phyloP scores from a whole-genome alignment of 2,329 filamentous ascomycete genomes.

The Claviceps citrina region DNA sequence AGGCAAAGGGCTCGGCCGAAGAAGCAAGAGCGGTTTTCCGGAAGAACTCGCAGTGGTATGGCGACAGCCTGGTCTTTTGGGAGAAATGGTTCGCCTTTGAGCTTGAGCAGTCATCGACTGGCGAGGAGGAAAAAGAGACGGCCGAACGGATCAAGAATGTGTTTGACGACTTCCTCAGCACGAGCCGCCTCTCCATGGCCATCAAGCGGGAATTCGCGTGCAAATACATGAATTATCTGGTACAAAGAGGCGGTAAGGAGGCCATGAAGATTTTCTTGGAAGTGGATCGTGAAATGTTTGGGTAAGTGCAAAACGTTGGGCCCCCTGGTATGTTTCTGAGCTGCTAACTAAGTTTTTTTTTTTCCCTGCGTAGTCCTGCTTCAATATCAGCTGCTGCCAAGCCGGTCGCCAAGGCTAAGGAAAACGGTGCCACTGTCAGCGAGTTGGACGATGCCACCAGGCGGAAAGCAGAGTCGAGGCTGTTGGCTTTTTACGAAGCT shows the following conservation, averaged over 20 bases:
- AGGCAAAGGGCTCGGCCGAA: slow-evolving; percentile 62
- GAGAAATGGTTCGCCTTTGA: slow-evolving; percentile 79
- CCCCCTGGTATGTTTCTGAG: neutral
- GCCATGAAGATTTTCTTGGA: slow-evolving; percentile 74
- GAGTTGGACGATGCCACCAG: slow-evolving; percentile 37
- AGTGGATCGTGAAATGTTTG: slow-evolving; percentile 76
- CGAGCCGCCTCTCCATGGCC: slow-evolving; percentile 51
- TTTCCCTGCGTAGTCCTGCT: slow-evolving; percentile 8
- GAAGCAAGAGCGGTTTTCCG: slow-evolving; percentile 74
- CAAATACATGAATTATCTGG: slow-evolving; percentile 68
- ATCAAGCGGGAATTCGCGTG: slow-evolving; percentile 62
- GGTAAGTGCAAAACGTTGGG: slow-evolving; percentile 45
- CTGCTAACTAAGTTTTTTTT: neutral
- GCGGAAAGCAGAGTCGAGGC: slow-evolving; percentile 35
- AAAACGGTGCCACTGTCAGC: slow-evolving; percentile 26
- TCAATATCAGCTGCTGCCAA: slow-evolving; percentile 10
- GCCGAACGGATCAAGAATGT: slow-evolving; percentile 67
- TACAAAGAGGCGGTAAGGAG: slow-evolving; percentile 67
- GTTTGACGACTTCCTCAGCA: slow-evolving; percentile 56
- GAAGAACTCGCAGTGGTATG: slow-evolving; percentile 69
- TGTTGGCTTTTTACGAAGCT: slow-evolving; percentile 38
- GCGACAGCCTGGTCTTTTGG: slow-evolving; percentile 82
- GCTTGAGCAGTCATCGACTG: slow-evolving; percentile 59
- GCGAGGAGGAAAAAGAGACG: slow-evolving; percentile 47
- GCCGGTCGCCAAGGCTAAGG: slow-evolving; percentile 20